Base-by-base conservation (phyloP, 495 filamentous ascomycete species). In the Aspergillus saccharolyticus region DNA sequence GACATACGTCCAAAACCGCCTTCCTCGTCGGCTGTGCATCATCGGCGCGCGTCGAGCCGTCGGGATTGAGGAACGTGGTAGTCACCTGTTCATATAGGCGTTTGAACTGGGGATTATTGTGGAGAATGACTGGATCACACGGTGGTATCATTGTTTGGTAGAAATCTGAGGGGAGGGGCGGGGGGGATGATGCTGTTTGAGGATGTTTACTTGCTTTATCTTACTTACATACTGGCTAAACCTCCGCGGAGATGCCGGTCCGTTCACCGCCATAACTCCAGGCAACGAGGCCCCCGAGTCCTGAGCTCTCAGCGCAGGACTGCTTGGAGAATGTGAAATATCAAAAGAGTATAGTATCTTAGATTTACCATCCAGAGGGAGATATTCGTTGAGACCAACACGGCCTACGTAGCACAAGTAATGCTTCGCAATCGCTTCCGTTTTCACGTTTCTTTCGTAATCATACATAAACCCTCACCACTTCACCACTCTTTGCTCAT, bases 101-200 rank as follows among this genome's bases (percentile, higher is more conserved):
- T 52, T 84, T 82, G 59, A 89, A 89, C 46, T 84, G 75, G 20
- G 84, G 84, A 55, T 88, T 89, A 24, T 74, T 75, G 50, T 81
- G 72, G 1, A 89, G 71, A 47, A 89, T 76, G 0, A 75, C 65
- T 22, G 82, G 78, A 28, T 89, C 85, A 51, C 87, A 77, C 7
- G 83, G 84, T 0, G 85, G 84, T 3, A 89, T 71, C 86, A 89
- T 89, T 33, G 56, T 78, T 60, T 42, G 54, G 54, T 52, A 49
- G 51, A 22, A 16, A 15, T 55, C 20, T 15, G 19, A 10, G 47
- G 15, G 24, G 22, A n/a, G 7, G 47, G 17, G n/a, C n/a, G n/a
- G n/a, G n/a, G n/a, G n/a, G n/a, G n/a, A n/a, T n/a, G n/a, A n/a
- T n/a, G n/a, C n/a, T 28, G 14, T 5, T n/a, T 17, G 47, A 50